Evolutionary conservation across 2,329 filamentous ascomycete genomes (phyloP).

Genomic region (Alternaria metachromatica): DNA sequence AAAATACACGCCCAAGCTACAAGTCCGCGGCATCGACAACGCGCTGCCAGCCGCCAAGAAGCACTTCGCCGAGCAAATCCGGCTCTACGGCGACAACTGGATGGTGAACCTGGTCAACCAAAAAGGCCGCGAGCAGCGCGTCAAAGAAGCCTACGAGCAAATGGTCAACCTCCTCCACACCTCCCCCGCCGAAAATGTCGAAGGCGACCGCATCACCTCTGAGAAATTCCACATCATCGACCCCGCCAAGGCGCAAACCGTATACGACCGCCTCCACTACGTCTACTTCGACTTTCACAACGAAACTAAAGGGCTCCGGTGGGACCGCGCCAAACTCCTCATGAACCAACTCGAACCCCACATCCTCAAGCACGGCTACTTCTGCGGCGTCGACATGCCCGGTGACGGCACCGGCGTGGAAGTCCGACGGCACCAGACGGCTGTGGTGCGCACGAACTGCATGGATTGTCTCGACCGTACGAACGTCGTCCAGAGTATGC

Average conservation of each 20-base stretch:
- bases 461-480: slow-evolving; percentile 99
- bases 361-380: slow-evolving; percentile 83
- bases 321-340: slow-evolving; percentile 88
- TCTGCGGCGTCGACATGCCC: slow-evolving; percentile 87
- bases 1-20: slow-evolving; percentile 87
- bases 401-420: slow-evolving; percentile 77
- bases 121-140: slow-evolving; percentile 83
- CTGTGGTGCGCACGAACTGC: slow-evolving; percentile 95
- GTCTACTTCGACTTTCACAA: slow-evolving; percentile 98
- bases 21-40: slow-evolving; percentile 83
- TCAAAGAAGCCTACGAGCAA: slow-evolving; percentile 94
- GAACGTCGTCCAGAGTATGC: slow-evolving; percentile 97
- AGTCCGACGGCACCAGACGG: slow-evolving; percentile 79
- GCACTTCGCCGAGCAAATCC: slow-evolving; percentile 94
- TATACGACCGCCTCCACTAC: slow-evolving; percentile 89
- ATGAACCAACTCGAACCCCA: slow-evolving; percentile 81
- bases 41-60: slow-evolving; percentile 79
- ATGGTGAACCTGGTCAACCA: slow-evolving; percentile 97
- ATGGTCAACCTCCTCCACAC: slow-evolving; percentile 79
- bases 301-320: slow-evolving; percentile 93
- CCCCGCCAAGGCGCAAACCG: slow-evolving; percentile 62
- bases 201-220: slow-evolving; percentile 69
- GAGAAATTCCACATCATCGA: slow-evolving; percentile 87
- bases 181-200: slow-evolving; percentile 68
- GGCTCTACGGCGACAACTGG: slow-evolving; percentile 94